Base-by-base conservation (phyloP, 2,329 filamentous ascomycete genomes). In the Tolypocladium paradoxum region DNA sequence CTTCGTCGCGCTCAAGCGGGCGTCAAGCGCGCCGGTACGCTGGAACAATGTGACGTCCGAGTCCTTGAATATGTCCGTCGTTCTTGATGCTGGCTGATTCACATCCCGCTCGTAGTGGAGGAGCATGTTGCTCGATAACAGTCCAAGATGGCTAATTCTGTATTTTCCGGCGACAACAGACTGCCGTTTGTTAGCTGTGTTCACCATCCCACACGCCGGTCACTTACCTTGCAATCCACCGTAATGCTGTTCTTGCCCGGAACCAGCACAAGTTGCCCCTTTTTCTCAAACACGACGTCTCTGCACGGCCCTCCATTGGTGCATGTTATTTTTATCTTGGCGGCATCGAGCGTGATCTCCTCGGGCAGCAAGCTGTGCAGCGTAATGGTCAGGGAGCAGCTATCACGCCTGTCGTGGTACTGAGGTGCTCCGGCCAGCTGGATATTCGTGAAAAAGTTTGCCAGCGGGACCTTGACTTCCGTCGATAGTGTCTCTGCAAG, bases 31-130 rank as follows among this genome's bases (percentile, higher is more conserved):
- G 47, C 83, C 76, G 1, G 78, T 68, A 18, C 83, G 80, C 34
- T 90, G 87, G 64, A 88, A 95, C 31, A 92, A 76, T n/a, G 83
- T 77, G 0, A 95, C 75, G 7, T 81, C 79, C 0, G 85, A 76
- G 18, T 78, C 74, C 43, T 71, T 78, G 53, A 88, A 73, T 6
- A 86, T 74, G 1, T 75, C 72, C 1, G 73, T 65, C 3, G 74
- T 67, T 27, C 70, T 75, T 3, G 76, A 69, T 1, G 70, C 61
- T 9, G 76, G 65, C n/a, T 77, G 71, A 35, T 73, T 75, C 4
- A 70, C 65, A 51, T 82, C 76, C 3, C 83, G 76, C 51, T 90
- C 85, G 59, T 87, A 82, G 43, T 81, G 73, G 33, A 92, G 77
- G 27, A 76, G 68, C 2, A 92, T 71, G 46, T 87, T 88, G 47